phyloP scores from a whole-genome alignment of 306 rosid species.

The Dicorynia guianensis region DNA sequence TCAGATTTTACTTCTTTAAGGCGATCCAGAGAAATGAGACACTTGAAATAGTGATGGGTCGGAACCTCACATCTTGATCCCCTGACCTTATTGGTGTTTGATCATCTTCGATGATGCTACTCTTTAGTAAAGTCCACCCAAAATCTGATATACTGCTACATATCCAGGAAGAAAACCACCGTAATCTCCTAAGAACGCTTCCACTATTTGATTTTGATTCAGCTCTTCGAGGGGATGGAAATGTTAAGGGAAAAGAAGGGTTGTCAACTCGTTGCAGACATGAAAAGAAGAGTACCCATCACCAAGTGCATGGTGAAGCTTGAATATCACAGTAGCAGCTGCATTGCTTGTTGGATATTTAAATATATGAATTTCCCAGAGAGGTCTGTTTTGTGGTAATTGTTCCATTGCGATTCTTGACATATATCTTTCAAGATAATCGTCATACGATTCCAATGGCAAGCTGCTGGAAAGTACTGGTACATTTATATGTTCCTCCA shows the following conservation, averaged over 20 bases:
- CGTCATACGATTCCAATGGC: conserved; percentile 9
- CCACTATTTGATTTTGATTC: not conserved
- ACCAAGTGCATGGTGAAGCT: conserved; percentile 46
- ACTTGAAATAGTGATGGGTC: conserved; percentile 20
- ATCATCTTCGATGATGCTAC: conserved; percentile 36
- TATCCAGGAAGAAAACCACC: not conserved
- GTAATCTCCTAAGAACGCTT: not conserved
- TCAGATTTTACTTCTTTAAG: conserved; percentile 41
- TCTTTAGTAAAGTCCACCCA: conserved; percentile 1
- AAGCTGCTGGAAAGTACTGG: conserved; percentile 16
- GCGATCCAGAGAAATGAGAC: conserved; percentile 34
- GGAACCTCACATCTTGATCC: not conserved
- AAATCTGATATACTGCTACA: conserved; percentile 18
- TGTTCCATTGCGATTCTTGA: not conserved
- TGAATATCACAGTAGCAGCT: conserved; percentile 31
- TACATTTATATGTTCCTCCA: conserved; percentile 32
- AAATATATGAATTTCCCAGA: conserved; percentile 42
- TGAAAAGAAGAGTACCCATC: conserved; percentile 49
- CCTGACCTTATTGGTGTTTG: conserved; percentile 44
- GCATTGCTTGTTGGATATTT: conserved; percentile 43
- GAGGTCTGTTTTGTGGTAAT: conserved; percentile 22
- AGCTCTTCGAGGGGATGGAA: conserved; percentile 28
- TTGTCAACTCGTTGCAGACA: conserved; percentile 35
- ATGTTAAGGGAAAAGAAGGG: conserved; percentile 42
- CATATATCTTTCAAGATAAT: conserved; percentile 32